Conservation (phyloP, 1,284 basidiomycete species). For the Cryptococcus sp. region DNA sequence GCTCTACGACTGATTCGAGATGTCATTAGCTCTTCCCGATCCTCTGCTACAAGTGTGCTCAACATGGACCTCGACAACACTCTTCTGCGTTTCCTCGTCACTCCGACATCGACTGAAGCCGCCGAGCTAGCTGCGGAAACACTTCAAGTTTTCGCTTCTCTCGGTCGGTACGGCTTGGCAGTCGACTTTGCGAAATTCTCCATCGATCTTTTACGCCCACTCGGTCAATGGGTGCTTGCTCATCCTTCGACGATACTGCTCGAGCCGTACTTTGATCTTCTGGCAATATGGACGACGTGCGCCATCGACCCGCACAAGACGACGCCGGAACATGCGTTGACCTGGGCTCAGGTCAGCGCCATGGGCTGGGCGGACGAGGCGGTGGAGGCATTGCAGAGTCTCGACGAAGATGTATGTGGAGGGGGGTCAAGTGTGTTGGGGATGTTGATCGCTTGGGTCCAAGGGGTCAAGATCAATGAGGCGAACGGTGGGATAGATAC, state of each 20-base stretch:
- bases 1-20: constrained; percentile 57
- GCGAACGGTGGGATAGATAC: not conserved
- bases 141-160: constrained; percentile 59
- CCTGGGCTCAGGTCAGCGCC: constrained; percentile 77
- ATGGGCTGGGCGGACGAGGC: constrained; percentile 69
- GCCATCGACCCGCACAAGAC: constrained; percentile 84
- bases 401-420: constrained; percentile 44
- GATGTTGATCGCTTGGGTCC: constrained; percentile 56
- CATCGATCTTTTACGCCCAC: constrained; percentile 33
- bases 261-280: constrained; percentile 48
- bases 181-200: constrained; percentile 43
- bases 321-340: constrained; percentile 74
- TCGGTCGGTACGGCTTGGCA: constrained; percentile 74
- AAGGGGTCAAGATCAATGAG: constrained; percentile 64
- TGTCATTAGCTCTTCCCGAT: constrained; percentile 60
- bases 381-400: constrained; percentile 27
- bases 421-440: constrained; percentile 41
- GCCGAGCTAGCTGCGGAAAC: constrained; percentile 56
- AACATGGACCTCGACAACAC: constrained; percentile 54
- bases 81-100: constrained; percentile 68
- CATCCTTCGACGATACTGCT: too few relatives aligned
- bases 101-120: constrained; percentile 23
- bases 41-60: constrained; percentile 57
- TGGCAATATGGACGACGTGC: constrained; percentile 72
- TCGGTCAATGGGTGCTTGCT: constrained; percentile 35